Percentiles rank a stretch among this genome's conserved stretches.
Evolutionary conservation across 345 rosid genomes (phyloP).

Genomic region (Turnera subulata): DNA sequence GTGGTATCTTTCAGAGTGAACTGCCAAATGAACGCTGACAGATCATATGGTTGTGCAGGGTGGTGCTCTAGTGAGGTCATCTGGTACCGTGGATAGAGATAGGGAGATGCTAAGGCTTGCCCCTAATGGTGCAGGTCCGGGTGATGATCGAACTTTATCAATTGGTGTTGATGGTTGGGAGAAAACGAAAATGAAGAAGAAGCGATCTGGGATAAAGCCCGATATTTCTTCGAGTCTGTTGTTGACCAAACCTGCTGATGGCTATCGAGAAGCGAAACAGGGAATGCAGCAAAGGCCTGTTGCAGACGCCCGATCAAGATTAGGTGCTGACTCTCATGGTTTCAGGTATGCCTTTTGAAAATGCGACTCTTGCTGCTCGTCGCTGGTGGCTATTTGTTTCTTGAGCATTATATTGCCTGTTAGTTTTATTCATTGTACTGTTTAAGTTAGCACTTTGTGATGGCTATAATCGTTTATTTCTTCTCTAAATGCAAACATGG

Average conservation of each 20-base stretch:
- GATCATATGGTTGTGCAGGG: conserved; percentile 65
- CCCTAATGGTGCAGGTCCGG: conserved; percentile 49
- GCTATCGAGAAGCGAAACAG: conserved; percentile 69
- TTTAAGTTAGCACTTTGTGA: background rate
- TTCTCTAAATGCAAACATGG: too few species aligned
- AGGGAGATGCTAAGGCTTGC: conserved; percentile 61
- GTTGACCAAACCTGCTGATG: conserved; percentile 55
- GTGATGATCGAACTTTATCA: conserved; percentile 69
- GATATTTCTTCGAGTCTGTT: conserved; percentile 50
- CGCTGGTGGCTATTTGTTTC: background rate
- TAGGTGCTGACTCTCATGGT: conserved; percentile 67
- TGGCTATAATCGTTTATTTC: background rate
- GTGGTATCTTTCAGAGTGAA: conserved; percentile 6
- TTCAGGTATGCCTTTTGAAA: conserved; percentile 48
- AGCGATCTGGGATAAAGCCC: conserved; percentile 76
- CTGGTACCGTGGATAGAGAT: conserved; percentile 69
- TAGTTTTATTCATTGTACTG: background rate
- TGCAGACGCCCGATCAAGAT: conserved; percentile 56
- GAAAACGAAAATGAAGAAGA: conserved; percentile 85
- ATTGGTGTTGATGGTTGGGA: conserved; percentile 88
- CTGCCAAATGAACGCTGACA: conserved; percentile 11
- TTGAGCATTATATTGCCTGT: background rate
- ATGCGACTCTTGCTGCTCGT: background rate
- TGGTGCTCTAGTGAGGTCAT: conserved; percentile 52
- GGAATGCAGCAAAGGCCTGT: conserved; percentile 57